Evolutionary conservation across 2,329 filamentous ascomycete genomes (phyloP), one percentile per base, ranked within the genome.

Genomic region (Blumeria graminis): DNA sequence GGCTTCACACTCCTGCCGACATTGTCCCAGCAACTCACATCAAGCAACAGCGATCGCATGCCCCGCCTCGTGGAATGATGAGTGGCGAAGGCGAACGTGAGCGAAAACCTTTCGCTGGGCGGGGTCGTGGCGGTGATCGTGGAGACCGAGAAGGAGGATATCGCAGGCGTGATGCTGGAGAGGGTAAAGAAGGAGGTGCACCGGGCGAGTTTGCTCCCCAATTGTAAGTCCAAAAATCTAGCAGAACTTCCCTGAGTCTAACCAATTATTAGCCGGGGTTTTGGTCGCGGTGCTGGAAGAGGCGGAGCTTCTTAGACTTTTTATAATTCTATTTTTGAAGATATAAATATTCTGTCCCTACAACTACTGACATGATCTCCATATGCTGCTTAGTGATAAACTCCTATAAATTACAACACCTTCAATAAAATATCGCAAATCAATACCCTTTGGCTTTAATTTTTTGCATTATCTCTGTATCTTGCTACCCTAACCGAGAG

Each of bases 1-100:
- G 92, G 92, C 89, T 98, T 68, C 92, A 98, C 77, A 85, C 98
- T 68, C 92, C 92, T 69, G 89, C 92, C 71, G 92, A 98, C 82
- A 95, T 98, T 71, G 92, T 98, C 66, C 92, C 92, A 67, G 88
- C 93, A 69, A 98, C 92, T 69, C 92, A 98, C 84, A 96, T 98
- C 78, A 98, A 98, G 86, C 89, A 95, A 80, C 88, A 95, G 81
- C 87, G 92, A 74, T 92, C 87, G 68, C 88, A 95, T 76, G 89
- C 62, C 60, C 60, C 63, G 90, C 92, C 70, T 61, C 89, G 92
- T 70, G 92, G 92, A 71, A 96, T 98, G 92, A 82, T 96, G 77
- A 88, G 88, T 68, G 80, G 77, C 70, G 89, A 94, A 71, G 75
- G 77, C 63, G 79, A 82, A 71, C 77, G 78, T 67, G 86, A 92